phyloP scores from a whole-genome alignment of 257 asterid species.

The Eustoma russellianum region DNA sequence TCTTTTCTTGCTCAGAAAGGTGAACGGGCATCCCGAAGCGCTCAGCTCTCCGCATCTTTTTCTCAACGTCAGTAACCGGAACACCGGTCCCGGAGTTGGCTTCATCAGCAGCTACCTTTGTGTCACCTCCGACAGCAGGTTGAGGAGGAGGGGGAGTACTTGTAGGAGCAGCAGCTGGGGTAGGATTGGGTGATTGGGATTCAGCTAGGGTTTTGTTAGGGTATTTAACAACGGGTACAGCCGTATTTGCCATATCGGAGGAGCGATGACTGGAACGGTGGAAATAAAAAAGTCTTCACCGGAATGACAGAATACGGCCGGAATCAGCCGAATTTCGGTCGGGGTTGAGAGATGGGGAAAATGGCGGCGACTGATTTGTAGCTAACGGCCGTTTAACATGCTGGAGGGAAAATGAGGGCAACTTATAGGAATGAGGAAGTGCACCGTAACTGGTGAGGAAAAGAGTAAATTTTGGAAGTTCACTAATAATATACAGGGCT shows the following conservation, averaged over 20 bases:
- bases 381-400: not conserved
- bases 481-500: no score
- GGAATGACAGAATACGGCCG: no score
- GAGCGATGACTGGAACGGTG: not conserved
- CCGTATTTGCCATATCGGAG: conserved; percentile 21
- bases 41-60: conserved; percentile 92
- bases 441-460: not conserved
- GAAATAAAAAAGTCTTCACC: not conserved
- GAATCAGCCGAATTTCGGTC: no score
- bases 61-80: conserved; percentile 49
- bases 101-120: conserved; percentile 16
- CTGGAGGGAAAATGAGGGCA: not conserved
- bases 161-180: conserved; percentile 12
- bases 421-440: not conserved
- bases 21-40: conserved; percentile 75
- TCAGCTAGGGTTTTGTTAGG: conserved; percentile 29
- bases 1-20: conserved; percentile 74
- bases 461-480: no score
- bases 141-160: conserved; percentile 14
- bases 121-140: conserved; percentile 26
- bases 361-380: not conserved
- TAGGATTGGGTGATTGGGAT: conserved; percentile 33
- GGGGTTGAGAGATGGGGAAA: not conserved
- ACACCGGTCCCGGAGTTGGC: conserved; percentile 8
- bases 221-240: conserved; percentile 40